Percentiles rank a stretch among this genome's conserved stretches.
These are phyloP conservation scores for Zymoseptoria tritici DNA, from an alignment of 2,329 filamentous ascomycete species.

Conservation along the genomic window DNA sequence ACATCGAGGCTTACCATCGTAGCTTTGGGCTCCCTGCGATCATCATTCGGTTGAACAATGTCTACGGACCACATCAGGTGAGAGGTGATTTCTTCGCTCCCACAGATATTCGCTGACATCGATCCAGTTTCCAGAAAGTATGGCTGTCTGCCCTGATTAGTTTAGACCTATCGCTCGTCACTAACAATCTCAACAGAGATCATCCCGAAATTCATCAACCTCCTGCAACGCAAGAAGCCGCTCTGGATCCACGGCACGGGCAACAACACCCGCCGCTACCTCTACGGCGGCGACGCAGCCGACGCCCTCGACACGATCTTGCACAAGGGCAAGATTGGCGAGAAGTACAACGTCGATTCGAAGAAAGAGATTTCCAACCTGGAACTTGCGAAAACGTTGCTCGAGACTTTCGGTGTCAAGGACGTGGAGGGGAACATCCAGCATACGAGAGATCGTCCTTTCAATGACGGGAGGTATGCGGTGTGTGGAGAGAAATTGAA, in stretches of 20 bases:
- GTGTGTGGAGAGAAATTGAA: slow-evolving; percentile 63
- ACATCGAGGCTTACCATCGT: slow-evolving; percentile 75
- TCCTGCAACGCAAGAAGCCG: slow-evolving; percentile 59
- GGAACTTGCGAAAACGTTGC: slow-evolving; percentile 57
- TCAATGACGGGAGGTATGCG: slow-evolving; percentile 67
- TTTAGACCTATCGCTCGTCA: background rate
- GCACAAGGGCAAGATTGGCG: slow-evolving; percentile 65
- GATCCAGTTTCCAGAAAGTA: slow-evolving; percentile 21
- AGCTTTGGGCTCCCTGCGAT: slow-evolving; percentile 74
- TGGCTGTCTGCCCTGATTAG: background rate
- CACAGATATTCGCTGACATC: slow-evolving; percentile 7
- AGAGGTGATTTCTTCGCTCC: slow-evolving; percentile 27
- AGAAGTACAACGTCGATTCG: slow-evolving; percentile 77
- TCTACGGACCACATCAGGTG: slow-evolving; percentile 79
- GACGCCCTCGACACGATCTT: slow-evolving; percentile 80
- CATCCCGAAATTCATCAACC: slow-evolving; percentile 72
- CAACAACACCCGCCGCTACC: slow-evolving; percentile 64
- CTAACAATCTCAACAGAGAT: slow-evolving; percentile 52
- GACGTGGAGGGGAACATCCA: slow-evolving; percentile 57
- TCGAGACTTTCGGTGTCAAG: slow-evolving; percentile 54
- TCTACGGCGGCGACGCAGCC: slow-evolving; percentile 71
- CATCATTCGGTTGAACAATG: slow-evolving; percentile 75
- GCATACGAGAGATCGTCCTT: slow-evolving; percentile 70
- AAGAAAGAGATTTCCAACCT: slow-evolving; percentile 70
- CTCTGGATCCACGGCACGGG: slow-evolving; percentile 72